phyloP scores from a whole-genome alignment of 179 eudicot genomes.

The Monotropa hypopitys region DNA sequence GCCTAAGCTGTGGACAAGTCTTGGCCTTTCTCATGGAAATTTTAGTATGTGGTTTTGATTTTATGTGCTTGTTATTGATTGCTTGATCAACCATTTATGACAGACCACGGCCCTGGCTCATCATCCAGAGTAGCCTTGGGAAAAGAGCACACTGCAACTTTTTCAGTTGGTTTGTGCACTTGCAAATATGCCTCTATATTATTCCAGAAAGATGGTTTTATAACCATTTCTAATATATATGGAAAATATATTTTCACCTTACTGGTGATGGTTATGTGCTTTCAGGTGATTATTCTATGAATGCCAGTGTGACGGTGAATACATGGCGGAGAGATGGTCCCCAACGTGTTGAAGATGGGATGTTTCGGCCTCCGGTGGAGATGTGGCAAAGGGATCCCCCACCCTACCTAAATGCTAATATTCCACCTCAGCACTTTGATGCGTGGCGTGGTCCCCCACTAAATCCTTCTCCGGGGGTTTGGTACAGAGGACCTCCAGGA shows the following conservation, averaged over 20 bases:
- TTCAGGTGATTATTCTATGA: slow-evolving; percentile 21
- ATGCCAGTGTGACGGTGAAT: slow-evolving; percentile 26
- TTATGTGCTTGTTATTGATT: slow-evolving; percentile 7
- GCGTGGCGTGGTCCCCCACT: slow-evolving; percentile 80
- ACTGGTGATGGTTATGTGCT: not conserved
- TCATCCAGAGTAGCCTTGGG: slow-evolving; percentile 32
- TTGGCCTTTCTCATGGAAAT: not conserved
- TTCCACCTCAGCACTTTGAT: slow-evolving; percentile 65
- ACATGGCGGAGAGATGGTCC: slow-evolving; percentile 53
- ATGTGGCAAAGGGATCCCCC: slow-evolving; percentile 74
- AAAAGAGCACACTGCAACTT: slow-evolving; percentile 24
- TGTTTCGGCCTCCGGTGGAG: slow-evolving; percentile 43
- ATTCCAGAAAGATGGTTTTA: not conserved
- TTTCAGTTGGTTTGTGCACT: slow-evolving; percentile 34
- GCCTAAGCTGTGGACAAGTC: not conserved
- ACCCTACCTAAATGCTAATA: slow-evolving; percentile 43
- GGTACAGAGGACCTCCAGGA: slow-evolving; percentile 81
- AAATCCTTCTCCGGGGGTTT: slow-evolving; percentile 56
- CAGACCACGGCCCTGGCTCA: slow-evolving; percentile 52
- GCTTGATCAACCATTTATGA: slow-evolving; percentile 11
- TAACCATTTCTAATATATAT: not conserved
- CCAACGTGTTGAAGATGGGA: slow-evolving; percentile 34
- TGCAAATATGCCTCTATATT: slow-evolving; percentile 9
- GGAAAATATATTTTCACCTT: not conserved
- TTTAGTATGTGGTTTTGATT: not conserved